Conservation (phyloP, 768 basidiomycete species). For the Porpolomopsis calyptriformis region DNA sequence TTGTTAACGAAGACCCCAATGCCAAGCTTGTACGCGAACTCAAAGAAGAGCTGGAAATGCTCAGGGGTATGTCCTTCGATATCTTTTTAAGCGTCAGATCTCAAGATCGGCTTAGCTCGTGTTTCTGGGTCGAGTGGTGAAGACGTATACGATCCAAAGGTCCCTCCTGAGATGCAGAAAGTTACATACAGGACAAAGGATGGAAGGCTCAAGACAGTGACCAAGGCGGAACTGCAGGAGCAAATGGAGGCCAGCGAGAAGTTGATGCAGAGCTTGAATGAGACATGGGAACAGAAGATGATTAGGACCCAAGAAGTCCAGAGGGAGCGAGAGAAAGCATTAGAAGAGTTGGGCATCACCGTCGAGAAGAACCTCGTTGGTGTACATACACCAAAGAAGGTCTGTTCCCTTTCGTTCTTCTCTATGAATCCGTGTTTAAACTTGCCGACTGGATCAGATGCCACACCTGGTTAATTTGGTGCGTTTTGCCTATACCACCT, state of each 20-base stretch:
- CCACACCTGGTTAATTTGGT: conserved; percentile 91
- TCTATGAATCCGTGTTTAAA: no score
- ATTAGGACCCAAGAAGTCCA: conserved; percentile 86
- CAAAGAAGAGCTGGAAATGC: conserved; percentile 93
- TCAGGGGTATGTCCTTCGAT: conserved; percentile 48
- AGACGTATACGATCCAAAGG: conserved; percentile 72
- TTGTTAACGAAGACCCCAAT: conserved; percentile 99
- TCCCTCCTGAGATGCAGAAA: conserved; percentile 90
- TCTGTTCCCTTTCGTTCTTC: conserved; percentile 39
- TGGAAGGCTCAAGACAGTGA: conserved; percentile 88
- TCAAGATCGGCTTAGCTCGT: conserved; percentile 42
- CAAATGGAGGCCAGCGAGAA: conserved; percentile 93
- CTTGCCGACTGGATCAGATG: conserved; percentile 43
- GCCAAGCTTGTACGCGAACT: conserved; percentile 97
- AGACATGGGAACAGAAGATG: conserved; percentile 92
- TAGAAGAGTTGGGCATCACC: conserved; percentile 95
- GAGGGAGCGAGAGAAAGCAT: conserved; percentile 92
- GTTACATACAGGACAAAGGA: conserved; percentile 91
- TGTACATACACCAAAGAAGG: conserved; percentile 96
- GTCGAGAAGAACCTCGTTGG: conserved; percentile 96
- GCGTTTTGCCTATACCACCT: conserved; percentile 24
- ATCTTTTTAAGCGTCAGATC: conserved; percentile 12
- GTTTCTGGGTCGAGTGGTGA: conserved; percentile 61
- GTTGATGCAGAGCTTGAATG: conserved; percentile 71
- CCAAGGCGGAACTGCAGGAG: conserved; percentile 95